Evolutionary conservation across 2,329 filamentous ascomycete species (phyloP).

Genomic region (Microsporum canis): DNA sequence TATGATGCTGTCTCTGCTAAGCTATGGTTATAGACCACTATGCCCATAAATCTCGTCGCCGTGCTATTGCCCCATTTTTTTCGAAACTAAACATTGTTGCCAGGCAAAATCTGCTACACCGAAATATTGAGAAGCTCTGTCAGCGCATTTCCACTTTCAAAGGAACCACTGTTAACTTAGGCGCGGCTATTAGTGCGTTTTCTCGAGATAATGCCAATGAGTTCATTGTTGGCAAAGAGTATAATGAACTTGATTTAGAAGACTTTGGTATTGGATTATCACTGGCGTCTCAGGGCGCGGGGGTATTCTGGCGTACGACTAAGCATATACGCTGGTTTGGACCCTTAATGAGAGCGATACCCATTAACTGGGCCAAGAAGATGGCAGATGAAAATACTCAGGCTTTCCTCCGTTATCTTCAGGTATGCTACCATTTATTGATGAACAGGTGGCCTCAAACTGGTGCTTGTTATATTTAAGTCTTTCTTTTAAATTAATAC

Average conservation of each 20-base stretch:
- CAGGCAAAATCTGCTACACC: neutral
- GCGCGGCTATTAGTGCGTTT: constrained; percentile 6
- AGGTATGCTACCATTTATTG: neutral
- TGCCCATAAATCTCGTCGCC: constrained; percentile 23
- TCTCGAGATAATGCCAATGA: constrained; percentile 13
- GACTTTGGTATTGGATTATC: constrained; percentile 14
- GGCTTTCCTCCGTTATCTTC: neutral
- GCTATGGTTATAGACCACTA: constrained; percentile 14
- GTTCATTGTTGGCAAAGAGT: constrained; percentile 12
- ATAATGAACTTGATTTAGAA: constrained; percentile 12
- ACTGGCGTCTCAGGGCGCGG: neutral
- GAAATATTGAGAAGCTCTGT: neutral
- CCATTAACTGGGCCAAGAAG: constrained; percentile 6
- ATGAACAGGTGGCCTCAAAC: neutral
- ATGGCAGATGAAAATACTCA: neutral
- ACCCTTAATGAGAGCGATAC: constrained; percentile 13
- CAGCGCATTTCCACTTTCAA: neutral
- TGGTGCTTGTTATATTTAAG: no score
- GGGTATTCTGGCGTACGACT: constrained; percentile 15
- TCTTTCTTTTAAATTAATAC: neutral
- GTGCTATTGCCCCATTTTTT: constrained; percentile 25
- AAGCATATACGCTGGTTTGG: constrained; percentile 17
- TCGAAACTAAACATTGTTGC: neutral
- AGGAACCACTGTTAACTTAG: neutral
- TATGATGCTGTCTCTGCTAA: neutral